phyloP scores from a whole-genome alignment of 1,284 basidiomycete genomes.

The Ceratobasidium sp. region DNA sequence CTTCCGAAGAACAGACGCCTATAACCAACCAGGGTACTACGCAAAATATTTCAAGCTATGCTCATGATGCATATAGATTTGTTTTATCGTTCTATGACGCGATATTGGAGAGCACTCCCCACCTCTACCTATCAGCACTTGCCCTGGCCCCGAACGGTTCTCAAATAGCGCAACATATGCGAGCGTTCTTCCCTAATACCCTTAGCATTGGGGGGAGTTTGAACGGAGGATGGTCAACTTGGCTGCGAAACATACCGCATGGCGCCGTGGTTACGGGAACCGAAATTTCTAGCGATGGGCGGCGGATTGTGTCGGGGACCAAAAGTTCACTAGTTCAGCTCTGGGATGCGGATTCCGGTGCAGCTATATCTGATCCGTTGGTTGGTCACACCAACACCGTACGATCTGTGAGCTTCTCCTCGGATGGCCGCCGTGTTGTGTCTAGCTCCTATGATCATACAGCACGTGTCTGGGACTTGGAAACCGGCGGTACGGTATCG shows the following conservation, averaged over 20 bases:
- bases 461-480: slow-evolving; percentile 38
- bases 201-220: background rate
- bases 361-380: slow-evolving; percentile 8
- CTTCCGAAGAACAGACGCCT: background rate
- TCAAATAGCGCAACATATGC: background rate
- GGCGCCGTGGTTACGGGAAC: background rate
- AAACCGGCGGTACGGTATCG: background rate
- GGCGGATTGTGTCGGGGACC: slow-evolving; percentile 35
- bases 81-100: background rate
- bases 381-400: slow-evolving; percentile 43
- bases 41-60: background rate
- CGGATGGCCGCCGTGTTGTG: slow-evolving; percentile 23
- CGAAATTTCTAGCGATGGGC: slow-evolving; percentile 35
- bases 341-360: slow-evolving; percentile 16
- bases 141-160: background rate
- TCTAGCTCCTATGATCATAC: slow-evolving; percentile 41
- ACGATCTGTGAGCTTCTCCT: slow-evolving; percentile 33
- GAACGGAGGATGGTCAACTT: background rate
- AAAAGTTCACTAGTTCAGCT: slow-evolving; percentile 12
- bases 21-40: background rate
- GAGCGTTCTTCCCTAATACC: background rate
- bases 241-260: background rate
- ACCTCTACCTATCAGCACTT: background rate
- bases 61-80: background rate
- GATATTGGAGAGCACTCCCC: background rate